A percentile compares a stretch with the other conserved stretches of the same genome.
phyloP scores from a whole-genome alignment of 208 protist genomes.

The Leishmania tropica region DNA sequence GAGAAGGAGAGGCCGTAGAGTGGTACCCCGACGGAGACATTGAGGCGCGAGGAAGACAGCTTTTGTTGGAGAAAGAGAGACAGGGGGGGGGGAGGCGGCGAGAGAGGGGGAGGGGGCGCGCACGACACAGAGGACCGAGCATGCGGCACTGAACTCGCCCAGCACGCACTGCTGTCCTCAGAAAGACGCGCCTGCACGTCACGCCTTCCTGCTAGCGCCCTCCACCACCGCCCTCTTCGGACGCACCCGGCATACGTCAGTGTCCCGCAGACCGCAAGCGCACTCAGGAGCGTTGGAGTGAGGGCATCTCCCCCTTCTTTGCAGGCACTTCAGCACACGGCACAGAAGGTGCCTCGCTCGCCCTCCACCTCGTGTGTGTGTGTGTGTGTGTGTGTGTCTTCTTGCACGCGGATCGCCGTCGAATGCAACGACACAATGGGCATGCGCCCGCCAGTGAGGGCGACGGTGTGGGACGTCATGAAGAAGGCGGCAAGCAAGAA shows the following conservation, averaged over 20 bases:
- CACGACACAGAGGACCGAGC: neutral
- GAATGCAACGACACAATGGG: neutral
- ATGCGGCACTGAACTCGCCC: neutral
- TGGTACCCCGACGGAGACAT: neutral
- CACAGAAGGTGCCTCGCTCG: neutral
- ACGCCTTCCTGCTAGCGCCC: neutral
- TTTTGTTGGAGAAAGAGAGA: neutral
- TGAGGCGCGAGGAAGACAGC: neutral
- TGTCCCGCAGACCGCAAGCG: neutral
- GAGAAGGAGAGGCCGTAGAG: neutral
- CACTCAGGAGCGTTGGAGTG: neutral
- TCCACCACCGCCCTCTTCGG: neutral
- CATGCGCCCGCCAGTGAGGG: neutral
- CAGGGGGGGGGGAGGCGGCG: neutral
- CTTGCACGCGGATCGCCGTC: neutral
- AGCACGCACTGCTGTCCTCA: neutral
- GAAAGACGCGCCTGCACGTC: neutral
- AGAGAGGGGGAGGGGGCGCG: neutral
- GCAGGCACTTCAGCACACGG: neutral
- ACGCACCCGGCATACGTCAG: neutral
- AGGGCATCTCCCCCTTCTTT: neutral
- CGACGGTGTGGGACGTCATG: neutral
- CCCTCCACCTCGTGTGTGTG: neutral
- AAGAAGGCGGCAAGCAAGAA: neutral
- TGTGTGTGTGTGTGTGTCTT: neutral